These are phyloP conservation scores for Psilocybe sp. DNA, from an alignment of 768 basidiomycete species.

Conservation along the genomic window DNA sequence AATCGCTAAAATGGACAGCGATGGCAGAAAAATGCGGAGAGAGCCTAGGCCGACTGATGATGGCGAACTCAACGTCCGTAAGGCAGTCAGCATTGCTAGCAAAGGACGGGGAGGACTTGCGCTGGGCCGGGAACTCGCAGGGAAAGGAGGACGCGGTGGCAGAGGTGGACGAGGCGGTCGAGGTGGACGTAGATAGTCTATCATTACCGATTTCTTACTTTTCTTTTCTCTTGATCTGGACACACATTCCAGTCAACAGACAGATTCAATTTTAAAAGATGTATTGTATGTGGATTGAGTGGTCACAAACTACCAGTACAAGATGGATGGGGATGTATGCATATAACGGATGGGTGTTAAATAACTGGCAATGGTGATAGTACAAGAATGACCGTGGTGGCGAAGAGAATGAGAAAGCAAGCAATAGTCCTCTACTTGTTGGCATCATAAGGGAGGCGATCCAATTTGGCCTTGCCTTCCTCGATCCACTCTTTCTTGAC, in stretches of 20 bases:
- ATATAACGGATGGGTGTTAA: constrained; percentile 1
- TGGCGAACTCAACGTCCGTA: constrained; percentile 77
- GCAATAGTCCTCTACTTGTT: constrained; percentile 27
- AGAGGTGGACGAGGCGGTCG: constrained; percentile 12
- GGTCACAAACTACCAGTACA: constrained; percentile 17
- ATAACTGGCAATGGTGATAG: constrained; percentile 7
- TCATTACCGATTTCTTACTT: background rate
- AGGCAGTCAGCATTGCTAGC: constrained; percentile 78
- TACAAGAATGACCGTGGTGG: constrained; percentile 17
- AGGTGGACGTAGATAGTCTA: constrained; percentile 4
- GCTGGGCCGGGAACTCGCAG: constrained; percentile 41
- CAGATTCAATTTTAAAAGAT: background rate
- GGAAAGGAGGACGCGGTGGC: constrained; percentile 28
- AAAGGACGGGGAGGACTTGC: constrained; percentile 65
- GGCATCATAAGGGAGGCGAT: constrained; percentile 39
- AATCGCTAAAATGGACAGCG: constrained; percentile 74
- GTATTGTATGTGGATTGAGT: constrained; percentile 16
- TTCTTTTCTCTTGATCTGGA: background rate
- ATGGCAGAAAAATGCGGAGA: constrained; percentile 59
- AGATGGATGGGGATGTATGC: constrained; percentile 8
- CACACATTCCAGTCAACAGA: background rate
- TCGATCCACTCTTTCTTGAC: constrained; percentile 87
- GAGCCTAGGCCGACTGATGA: constrained; percentile 44
- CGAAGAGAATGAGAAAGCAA: constrained; percentile 13
- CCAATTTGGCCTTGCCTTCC: constrained; percentile 65